Conservation (phyloP, 2,329 filamentous ascomycete genomes). For the Botrytis deweyae region DNA sequence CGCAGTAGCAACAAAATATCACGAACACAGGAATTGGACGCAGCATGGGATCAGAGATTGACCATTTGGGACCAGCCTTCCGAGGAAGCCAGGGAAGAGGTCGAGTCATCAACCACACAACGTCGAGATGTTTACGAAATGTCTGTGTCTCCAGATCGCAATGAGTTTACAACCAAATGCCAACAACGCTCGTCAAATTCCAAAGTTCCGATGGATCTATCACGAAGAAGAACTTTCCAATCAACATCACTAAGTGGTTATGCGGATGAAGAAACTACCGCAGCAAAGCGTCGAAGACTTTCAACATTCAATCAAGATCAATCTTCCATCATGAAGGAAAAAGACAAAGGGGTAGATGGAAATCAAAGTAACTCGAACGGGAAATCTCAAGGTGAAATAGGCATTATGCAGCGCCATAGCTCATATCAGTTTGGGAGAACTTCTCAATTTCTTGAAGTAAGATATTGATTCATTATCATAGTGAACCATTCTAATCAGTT, state of each 20-base stretch:
- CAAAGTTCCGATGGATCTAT: not conserved
- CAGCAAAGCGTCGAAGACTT: not conserved
- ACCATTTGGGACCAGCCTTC: not conserved
- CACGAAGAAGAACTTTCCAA: not conserved
- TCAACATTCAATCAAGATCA: not conserved
- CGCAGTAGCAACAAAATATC: not conserved
- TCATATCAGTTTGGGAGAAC: not conserved
- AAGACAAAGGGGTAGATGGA: not conserved
- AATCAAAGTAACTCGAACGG: no score
- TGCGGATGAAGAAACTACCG: not conserved
- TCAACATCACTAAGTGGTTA: not conserved
- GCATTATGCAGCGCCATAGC: not conserved
- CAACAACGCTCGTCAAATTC: not conserved
- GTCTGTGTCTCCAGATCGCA: no score
- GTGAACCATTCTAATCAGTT: not conserved
- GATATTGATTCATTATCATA: not conserved
- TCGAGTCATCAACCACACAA: not conserved
- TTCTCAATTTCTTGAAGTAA: not conserved
- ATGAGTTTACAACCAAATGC: not conserved
- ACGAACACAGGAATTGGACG: not conserved
- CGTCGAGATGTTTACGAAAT: not conserved
- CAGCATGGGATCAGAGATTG: not conserved
- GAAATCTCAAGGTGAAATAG: not conserved
- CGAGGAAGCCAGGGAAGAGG: not conserved
- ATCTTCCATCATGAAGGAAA: not conserved